Evolutionary conservation across 2,329 filamentous ascomycete genomes (phyloP).

Genomic region (Clarireedia monteithiana): DNA sequence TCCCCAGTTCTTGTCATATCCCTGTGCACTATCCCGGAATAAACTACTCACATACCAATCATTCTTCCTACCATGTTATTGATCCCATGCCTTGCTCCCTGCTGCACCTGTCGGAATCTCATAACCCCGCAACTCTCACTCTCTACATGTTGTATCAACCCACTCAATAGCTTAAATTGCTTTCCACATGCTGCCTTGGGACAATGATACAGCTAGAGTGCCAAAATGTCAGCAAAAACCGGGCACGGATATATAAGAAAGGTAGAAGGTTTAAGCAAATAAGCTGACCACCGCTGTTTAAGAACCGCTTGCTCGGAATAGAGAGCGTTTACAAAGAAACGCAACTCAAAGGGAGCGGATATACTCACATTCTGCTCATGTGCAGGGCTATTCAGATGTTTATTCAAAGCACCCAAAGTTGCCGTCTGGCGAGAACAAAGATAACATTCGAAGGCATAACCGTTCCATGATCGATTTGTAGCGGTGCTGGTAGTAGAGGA

Average conservation of each 20-base stretch:
- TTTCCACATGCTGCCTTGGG: slow-evolving; percentile 14
- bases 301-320: no score
- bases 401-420: slow-evolving; percentile 33
- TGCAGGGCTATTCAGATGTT: slow-evolving; percentile 45
- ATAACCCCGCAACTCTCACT: slow-evolving; percentile 23
- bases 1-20: no score
- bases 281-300: no score
- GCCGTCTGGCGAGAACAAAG: slow-evolving; percentile 42
- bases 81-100: slow-evolving; percentile 16
- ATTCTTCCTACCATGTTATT: slow-evolving; percentile 11
- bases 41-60: background rate
- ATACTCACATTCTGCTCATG: slow-evolving; percentile 16
- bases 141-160: slow-evolving; percentile 21
- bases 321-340: no score
- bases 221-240: no score
- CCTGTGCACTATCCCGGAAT: no score
- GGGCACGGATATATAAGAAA: no score
- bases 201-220: slow-evolving; percentile 20
- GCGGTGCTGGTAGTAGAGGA: slow-evolving; percentile 29
- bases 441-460: slow-evolving; percentile 41
- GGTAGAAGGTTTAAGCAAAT: no score
- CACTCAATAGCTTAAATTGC: slow-evolving; percentile 21
- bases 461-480: slow-evolving; percentile 38
- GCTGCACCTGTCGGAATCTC: slow-evolving; percentile 17
- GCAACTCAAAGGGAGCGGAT: no score